Conservation (phyloP, 1,284 basidiomycete genomes). For the Tremellales sp. region DNA sequence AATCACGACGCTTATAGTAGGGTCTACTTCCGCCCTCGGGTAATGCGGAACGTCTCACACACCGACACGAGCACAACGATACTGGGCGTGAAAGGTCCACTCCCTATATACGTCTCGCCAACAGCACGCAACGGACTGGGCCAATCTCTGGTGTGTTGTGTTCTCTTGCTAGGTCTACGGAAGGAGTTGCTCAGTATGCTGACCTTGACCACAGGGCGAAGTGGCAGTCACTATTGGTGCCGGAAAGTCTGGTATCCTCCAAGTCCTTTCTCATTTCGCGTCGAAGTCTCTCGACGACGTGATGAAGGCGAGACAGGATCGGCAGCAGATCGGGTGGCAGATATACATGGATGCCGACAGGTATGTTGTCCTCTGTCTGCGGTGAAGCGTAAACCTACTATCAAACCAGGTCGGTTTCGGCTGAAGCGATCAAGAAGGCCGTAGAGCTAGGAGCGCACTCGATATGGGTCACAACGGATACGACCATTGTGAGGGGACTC, state of each 20-base stretch:
- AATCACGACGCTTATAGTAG: constrained; percentile 68
- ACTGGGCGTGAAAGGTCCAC: constrained; percentile 63
- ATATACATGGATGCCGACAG: constrained; percentile 37
- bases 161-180: not conserved
- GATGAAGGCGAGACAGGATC: constrained; percentile 33
- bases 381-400: not conserved
- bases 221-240: constrained; percentile 51
- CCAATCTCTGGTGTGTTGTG: constrained; percentile 34
- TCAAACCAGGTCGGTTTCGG: constrained; percentile 38
- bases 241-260: constrained; percentile 41
- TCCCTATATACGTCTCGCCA: constrained; percentile 77
- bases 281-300: constrained; percentile 51
- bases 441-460: constrained; percentile 44
- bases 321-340: constrained; percentile 39
- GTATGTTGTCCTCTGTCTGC: constrained; percentile 11
- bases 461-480: constrained; percentile 52
- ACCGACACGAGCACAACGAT: constrained; percentile 70
- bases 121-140: constrained; percentile 54
- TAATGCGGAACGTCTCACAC: constrained; percentile 65
- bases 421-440: constrained; percentile 45
- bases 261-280: constrained; percentile 51
- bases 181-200: constrained; percentile 1
- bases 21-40: constrained; percentile 75
- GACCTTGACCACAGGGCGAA: constrained; percentile 44
- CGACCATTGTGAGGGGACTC: constrained; percentile 35